Base-by-base conservation (phyloP, 2,329 filamentous ascomycete species). In the Ampelomyces quisqualis region DNA sequence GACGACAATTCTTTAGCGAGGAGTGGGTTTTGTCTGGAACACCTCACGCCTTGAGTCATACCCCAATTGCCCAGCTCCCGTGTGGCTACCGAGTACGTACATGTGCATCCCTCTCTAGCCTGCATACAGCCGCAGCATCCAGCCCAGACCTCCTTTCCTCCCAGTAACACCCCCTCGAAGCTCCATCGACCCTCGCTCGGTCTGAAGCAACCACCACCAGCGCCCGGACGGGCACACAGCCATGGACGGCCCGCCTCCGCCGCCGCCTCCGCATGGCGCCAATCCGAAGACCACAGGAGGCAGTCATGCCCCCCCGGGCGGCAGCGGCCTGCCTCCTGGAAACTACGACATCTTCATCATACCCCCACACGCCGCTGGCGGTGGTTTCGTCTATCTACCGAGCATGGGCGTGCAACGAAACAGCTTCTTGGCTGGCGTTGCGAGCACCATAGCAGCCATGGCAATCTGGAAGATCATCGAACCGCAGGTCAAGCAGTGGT, bases 331-430 rank as follows among this genome's bases (percentile, higher is more conserved):
- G 33, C 91, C 91, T 2, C 78, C 86, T 1, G 90, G 91, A 40
- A 94, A 93, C 65, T 97, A 95, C 70, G 91, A 97, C 73, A 95
- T 97, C 64, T 96, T 96, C 73, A 86, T 96, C 66, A 90, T 97
- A 60, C 91, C 91, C 6, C 88, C 90, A 32, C 90, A 95, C 68
- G 91, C 90, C 8, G 79, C 90, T 5, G 91, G 91, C 38, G 82
- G 84, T 0, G 91, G 91, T 22, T 96, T 96, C 69, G 75, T 97
- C 19, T 96, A 97, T 68, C 80, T 97, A n/a, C 91, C 91, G 0
- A 95, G 90, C 0, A 70, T 97, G 47, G 80, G 85, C 62, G 86
- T 88, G 14, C 88, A 93, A 60, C 78, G 85, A 60, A 95, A 95
- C 69, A 95, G 88, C 70, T 97, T 96, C 68, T 78, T 90, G 15